A percentile compares a stretch with the other conserved stretches of the same genome.
Conservation (phyloP, 768 basidiomycete genomes). For the Tubosaeta sp. region DNA sequence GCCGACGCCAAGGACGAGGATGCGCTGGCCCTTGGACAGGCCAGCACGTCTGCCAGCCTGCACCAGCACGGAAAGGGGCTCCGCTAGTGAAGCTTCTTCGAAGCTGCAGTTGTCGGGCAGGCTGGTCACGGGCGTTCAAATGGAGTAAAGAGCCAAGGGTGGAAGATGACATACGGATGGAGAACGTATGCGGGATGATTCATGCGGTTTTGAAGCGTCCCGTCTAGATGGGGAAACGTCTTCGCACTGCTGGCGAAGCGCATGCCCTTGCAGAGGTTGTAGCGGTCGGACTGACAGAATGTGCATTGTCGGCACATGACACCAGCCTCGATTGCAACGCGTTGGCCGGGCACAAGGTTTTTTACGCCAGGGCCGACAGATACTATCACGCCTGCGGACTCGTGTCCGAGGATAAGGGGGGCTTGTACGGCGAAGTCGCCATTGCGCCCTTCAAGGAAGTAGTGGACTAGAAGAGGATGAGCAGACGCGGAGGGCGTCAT, state of each 20-base stretch:
- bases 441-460: constrained; percentile 85
- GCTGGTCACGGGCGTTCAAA: constrained; percentile 34
- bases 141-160: background rate
- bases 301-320: constrained; percentile 78
- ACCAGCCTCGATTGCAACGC: constrained; percentile 92
- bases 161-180: constrained; percentile 64
- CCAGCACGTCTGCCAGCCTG: constrained; percentile 49
- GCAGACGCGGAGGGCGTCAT: background rate
- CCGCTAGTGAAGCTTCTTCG: constrained; percentile 83
- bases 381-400: constrained; percentile 83
- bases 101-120: constrained; percentile 73
- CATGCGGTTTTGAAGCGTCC: constrained; percentile 83
- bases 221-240: constrained; percentile 89
- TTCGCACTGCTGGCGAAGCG: constrained; percentile 88
- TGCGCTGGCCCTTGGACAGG: constrained; percentile 51
- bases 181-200: constrained; percentile 85
- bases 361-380: constrained; percentile 74
- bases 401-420: constrained; percentile 91
- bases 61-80: constrained; percentile 90
- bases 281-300: constrained; percentile 70
- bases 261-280: constrained; percentile 91
- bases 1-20: constrained; percentile 90
- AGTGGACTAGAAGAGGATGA: constrained; percentile 61
- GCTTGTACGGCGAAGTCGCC: constrained; percentile 85
- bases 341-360: constrained; percentile 66